Evolutionary conservation across 2,329 filamentous ascomycete species (phyloP).

Genomic region (Penicillium sp.): DNA sequence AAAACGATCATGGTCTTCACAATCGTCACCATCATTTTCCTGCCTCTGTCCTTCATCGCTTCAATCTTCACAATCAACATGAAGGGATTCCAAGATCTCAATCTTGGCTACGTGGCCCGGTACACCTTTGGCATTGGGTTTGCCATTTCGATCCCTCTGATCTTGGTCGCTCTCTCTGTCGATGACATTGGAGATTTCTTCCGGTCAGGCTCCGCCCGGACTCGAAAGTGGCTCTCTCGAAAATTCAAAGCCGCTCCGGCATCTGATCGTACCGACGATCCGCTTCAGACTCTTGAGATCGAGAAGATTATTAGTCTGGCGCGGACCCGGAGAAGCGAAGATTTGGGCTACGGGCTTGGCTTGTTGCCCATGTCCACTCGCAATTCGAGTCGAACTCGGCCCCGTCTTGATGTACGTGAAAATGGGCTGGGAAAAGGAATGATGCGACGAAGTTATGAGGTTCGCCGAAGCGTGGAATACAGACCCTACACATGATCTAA

Average conservation of each 20-base stretch:
- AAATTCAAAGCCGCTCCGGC: conserved; percentile 3
- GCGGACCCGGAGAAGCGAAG: conserved; percentile 19
- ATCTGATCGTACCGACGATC: conserved; percentile 1
- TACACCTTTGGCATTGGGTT: conserved; percentile 54
- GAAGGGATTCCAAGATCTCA: conserved; percentile 42
- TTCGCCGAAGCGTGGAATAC: conserved; percentile 14
- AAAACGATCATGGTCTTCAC: conserved; percentile 56
- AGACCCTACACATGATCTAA: conserved; percentile 12
- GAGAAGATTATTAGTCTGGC: conserved; percentile 24
- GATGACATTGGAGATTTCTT: conserved; percentile 37
- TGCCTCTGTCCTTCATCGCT: conserved; percentile 52
- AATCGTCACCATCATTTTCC: conserved; percentile 54
- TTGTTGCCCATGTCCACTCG: conserved; percentile 25
- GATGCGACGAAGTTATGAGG: conserved; percentile 14
- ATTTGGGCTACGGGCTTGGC: conserved; percentile 21
- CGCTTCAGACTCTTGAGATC: conserved; percentile 18
- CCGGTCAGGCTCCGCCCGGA: conserved; percentile 13
- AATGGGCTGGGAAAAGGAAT: conserved; percentile 8
- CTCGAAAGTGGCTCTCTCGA: conserved; percentile 21
- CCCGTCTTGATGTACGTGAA: conserved; percentile 7
- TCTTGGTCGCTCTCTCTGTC: conserved; percentile 42
- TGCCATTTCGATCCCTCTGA: conserved; percentile 48
- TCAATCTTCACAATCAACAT: conserved; percentile 53
- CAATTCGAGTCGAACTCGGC: conserved; percentile 12
- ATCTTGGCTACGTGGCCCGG: conserved; percentile 47